Percentiles rank a stretch among this genome's conserved stretches.
phyloP scores from a whole-genome alignment of 495 filamentous ascomycete genomes.

The Cladorrhinum samala region DNA sequence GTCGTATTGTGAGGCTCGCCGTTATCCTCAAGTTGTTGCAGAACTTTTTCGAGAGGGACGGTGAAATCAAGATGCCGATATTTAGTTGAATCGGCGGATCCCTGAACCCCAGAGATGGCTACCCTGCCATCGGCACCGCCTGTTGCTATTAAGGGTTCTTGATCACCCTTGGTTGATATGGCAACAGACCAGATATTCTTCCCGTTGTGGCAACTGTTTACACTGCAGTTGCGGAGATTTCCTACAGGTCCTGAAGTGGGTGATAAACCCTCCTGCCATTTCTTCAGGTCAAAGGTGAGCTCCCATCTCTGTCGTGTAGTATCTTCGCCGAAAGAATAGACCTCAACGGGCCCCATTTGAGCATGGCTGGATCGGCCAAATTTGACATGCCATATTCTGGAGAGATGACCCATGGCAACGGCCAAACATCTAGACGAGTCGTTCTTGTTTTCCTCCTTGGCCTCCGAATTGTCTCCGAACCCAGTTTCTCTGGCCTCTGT shows the following conservation, averaged over 20 bases:
- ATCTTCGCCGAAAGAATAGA: conserved; percentile 79
- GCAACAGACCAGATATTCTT: conserved; percentile 88
- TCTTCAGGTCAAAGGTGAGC: conserved; percentile 32
- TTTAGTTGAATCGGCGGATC: neutral
- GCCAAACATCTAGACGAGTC: conserved; percentile 44
- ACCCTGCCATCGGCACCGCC: conserved; percentile 80
- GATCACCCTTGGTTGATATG: conserved; percentile 26
- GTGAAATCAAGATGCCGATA: conserved; percentile 14
- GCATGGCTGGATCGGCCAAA: conserved; percentile 35
- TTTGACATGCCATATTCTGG: conserved; percentile 81
- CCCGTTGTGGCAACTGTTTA: conserved; percentile 61
- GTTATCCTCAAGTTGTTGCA: neutral
- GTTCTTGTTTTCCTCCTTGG: conserved; percentile 11
- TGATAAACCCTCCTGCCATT: conserved; percentile 7
- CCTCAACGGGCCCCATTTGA: conserved; percentile 19
- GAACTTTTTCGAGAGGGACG: conserved; percentile 18
- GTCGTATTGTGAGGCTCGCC: neutral
- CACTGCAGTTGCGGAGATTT: conserved; percentile 45
- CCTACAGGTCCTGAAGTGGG: conserved; percentile 12
- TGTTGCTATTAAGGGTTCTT: conserved; percentile 52
- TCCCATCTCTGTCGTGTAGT: conserved; percentile 65
- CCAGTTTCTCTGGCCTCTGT: conserved; percentile 42
- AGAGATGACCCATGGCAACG: conserved; percentile 73
- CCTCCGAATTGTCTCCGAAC: conserved; percentile 35
- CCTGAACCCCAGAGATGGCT: conserved; percentile 26